These are phyloP conservation scores for thale cress (Arabidopsis thaliana) DNA, from an alignment of 345 rosid species.

Conservation along the genomic window DNA sequence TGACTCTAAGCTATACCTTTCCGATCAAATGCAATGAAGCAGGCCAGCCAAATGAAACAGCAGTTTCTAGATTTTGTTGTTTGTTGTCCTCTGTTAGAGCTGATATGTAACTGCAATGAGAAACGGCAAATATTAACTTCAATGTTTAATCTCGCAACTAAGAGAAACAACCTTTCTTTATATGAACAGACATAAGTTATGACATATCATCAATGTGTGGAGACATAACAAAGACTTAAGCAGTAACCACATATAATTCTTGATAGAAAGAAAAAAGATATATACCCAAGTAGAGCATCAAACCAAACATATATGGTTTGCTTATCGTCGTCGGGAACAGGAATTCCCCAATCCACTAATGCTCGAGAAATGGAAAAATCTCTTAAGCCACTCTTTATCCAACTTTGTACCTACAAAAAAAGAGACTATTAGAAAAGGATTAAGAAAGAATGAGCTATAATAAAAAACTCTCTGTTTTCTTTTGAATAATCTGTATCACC, in stretches of 20 bases:
- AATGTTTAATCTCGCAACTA: constrained; percentile 13
- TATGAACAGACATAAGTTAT: constrained; percentile 4
- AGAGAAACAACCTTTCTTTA: constrained; percentile 5
- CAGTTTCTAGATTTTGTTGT: constrained; percentile 62
- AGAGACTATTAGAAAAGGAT: constrained; percentile 29
- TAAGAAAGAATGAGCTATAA: constrained; percentile 24
- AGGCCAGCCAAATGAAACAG: constrained; percentile 90
- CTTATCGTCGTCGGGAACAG: constrained; percentile 81
- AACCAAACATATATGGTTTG: constrained; percentile 99
- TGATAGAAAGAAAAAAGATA: constrained; percentile 10
- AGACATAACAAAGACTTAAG: not conserved
- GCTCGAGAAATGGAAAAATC: constrained; percentile 98
- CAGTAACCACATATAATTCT: constrained; percentile 8
- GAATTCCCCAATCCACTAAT: constrained; percentile 97
- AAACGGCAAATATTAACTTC: constrained; percentile 14
- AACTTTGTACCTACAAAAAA: constrained; percentile 82
- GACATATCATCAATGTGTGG: not conserved
- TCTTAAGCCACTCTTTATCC: constrained; percentile 82
- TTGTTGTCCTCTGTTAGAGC: constrained; percentile 70
- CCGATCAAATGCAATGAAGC: constrained; percentile 95
- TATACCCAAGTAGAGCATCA: constrained; percentile 93
- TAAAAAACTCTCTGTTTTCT: not conserved
- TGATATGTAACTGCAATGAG: constrained; percentile 71
- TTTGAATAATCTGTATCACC: not conserved
- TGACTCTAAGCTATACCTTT: constrained; percentile 57